Conservation (phyloP, 2,329 filamentous ascomycete species). For the Botryosphaeria agaves region DNA sequence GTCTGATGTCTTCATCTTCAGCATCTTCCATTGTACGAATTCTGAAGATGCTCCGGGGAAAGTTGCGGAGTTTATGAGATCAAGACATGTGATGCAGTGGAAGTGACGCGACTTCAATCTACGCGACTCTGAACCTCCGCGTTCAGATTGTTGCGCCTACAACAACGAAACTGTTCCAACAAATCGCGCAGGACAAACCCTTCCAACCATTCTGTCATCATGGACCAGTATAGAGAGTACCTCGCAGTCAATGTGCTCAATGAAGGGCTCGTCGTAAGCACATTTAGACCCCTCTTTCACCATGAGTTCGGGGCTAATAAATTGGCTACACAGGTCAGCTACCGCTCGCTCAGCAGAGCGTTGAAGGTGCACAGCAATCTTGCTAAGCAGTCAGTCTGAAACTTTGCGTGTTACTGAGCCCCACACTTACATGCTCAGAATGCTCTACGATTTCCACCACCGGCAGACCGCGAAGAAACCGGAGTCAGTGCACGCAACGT, state of each 20-base stretch:
- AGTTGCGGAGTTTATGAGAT: no score
- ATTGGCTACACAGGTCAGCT: conserved; percentile 87
- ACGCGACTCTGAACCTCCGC: no score
- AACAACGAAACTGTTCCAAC: no score
- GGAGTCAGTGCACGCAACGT: conserved; percentile 75
- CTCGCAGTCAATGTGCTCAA: conserved; percentile 61
- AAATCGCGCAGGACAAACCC: no score
- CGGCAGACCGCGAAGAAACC: conserved; percentile 60
- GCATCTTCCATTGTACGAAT: conserved; percentile 19
- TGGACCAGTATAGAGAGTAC: conserved; percentile 48
- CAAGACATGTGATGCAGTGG: no score
- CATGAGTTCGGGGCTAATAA: no score
- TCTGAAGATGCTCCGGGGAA: no score
- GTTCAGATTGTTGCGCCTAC: no score
- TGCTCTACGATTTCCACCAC: conserved; percentile 72
- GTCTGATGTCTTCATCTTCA: conserved; percentile 27
- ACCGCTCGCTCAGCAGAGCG: conserved; percentile 66
- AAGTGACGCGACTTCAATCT: no score
- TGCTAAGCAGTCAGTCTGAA: conserved; percentile 60
- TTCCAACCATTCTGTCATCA: no score
- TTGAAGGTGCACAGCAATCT: conserved; percentile 70
- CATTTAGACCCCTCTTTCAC: no score
- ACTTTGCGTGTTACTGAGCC: not conserved
- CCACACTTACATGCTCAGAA: conserved; percentile 32
- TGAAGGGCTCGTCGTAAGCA: conserved; percentile 52